phyloP scores from a whole-genome alignment of 306 rosid species.

The Malus sieversii region DNA sequence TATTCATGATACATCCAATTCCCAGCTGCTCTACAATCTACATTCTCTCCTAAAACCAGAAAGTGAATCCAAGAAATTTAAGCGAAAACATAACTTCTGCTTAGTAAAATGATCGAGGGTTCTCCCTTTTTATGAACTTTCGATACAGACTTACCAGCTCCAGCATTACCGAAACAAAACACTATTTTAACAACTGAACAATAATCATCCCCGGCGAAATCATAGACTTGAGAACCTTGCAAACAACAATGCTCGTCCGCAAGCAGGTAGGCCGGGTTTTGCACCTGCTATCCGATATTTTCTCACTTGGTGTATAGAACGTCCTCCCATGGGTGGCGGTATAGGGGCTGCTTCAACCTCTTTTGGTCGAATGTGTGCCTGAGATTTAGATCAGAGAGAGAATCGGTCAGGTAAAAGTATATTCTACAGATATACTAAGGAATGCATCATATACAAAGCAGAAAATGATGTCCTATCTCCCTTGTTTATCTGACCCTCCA shows the following conservation, averaged over 20 bases:
- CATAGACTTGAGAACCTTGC: slow-evolving; percentile 22
- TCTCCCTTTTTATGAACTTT: slow-evolving; percentile 23
- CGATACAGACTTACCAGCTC: slow-evolving; percentile 35
- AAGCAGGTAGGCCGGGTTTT: slow-evolving; percentile 1
- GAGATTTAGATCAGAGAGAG: slow-evolving; percentile 20
- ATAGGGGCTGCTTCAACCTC: slow-evolving; percentile 96
- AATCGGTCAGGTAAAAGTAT: slow-evolving; percentile 4
- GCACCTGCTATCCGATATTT: slow-evolving; percentile 10
- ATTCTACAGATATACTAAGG: background rate
- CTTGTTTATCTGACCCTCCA: background rate
- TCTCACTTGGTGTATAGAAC: slow-evolving; percentile 94
- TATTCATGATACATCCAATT: background rate
- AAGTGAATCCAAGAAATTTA: background rate
- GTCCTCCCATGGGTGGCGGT: slow-evolving; percentile 99
- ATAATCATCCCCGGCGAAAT: slow-evolving; percentile 23
- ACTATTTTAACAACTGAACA: slow-evolving; percentile 31
- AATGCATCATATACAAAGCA: background rate
- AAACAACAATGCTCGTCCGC: slow-evolving; percentile 11
- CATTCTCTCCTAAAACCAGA: background rate
- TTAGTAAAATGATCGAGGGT: slow-evolving; percentile 24
- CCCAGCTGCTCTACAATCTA: background rate
- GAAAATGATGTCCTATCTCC: background rate
- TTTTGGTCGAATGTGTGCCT: slow-evolving; percentile 98
- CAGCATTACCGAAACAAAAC: slow-evolving; percentile 29
- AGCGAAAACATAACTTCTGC: background rate